Evolutionary conservation across 495 filamentous ascomycete species (phyloP).

Genomic region (Xylaria sp.): DNA sequence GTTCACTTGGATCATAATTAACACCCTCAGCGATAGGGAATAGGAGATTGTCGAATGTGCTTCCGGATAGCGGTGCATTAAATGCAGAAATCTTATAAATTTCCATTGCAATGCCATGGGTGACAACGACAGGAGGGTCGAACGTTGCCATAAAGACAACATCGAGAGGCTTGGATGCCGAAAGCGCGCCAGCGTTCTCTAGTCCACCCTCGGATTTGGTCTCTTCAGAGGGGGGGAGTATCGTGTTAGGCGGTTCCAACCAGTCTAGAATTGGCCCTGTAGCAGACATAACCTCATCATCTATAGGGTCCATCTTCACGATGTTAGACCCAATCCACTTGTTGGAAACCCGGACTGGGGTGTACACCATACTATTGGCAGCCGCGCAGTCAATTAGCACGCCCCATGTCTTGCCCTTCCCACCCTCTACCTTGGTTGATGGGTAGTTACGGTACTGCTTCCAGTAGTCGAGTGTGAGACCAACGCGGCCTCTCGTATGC

Average conservation of each 20-base stretch:
- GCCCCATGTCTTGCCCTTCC: constrained; percentile 59
- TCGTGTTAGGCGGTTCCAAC: constrained; percentile 62
- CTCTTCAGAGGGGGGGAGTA: constrained; percentile 52
- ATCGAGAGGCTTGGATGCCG: constrained; percentile 65
- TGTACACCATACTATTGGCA: constrained; percentile 57
- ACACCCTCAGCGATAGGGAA: constrained; percentile 55
- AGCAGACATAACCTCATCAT: constrained; percentile 50
- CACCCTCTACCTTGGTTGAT: constrained; percentile 39
- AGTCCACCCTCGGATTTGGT: constrained; percentile 42
- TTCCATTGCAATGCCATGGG: constrained; percentile 68
- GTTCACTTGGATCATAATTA: constrained; percentile 48
- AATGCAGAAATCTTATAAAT: constrained; percentile 71
- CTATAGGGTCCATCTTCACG: constrained; percentile 54
- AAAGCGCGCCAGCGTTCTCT: constrained; percentile 44
- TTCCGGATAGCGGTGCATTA: constrained; percentile 56
- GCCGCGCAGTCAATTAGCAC: constrained; percentile 69
- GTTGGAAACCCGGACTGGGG: constrained; percentile 66
- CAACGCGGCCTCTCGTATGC: constrained; percentile 74
- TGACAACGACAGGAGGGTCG: constrained; percentile 81
- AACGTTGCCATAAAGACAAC: constrained; percentile 84
- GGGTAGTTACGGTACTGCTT: constrained; percentile 63
- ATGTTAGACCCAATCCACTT: constrained; percentile 70
- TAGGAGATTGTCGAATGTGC: constrained; percentile 72
- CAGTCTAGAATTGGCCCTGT: constrained; percentile 65
- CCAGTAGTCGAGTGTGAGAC: constrained; percentile 89